Base-by-base conservation (phyloP, 805 yeast genomes). In the Candida oleophila region DNA sequence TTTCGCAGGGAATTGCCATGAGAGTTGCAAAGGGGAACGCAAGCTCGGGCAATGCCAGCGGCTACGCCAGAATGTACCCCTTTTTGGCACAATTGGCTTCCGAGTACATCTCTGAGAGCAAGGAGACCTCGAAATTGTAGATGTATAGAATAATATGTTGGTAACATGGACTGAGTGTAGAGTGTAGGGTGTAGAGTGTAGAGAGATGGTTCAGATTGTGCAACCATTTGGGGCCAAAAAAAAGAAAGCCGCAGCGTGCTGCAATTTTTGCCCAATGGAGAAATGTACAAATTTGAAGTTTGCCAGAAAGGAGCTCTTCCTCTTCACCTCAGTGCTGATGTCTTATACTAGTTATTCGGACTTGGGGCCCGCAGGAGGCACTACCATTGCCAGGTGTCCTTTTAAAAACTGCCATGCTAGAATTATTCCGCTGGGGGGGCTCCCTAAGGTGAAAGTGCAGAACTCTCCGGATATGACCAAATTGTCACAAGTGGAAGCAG, bases 1-100 rank as follows among this genome's bases (percentile, higher is more conserved):
- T 82, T 46, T 67, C 76, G 15, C 87, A 82, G 51, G 87, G 87
- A 2, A 80, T 82, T 42, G 82, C 81, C 3, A 80, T 81, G 65
- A 66, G 86, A 44, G 65, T 70, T 1, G 65, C 69, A 9, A 62
- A 69, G 43, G 85, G 85, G 9, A 74, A 72, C 33, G 84, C 85
- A 1, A 74, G 80, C 22, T 73, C 80, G 38, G 79, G 79, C 0
- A 65, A 71, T 45, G 85, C 85, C 2, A 61, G 62, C 4, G 59
- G 59, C 1, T 62, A 69, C 18, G 80, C 73, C 2, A 45, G 51
- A 2, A 54, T 70, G 37, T 72, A 71, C 51, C 65, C 64, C 15
- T 48, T 45, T 12, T 62, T 72, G 44, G 55, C 73, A 5, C 45
- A 54, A 12, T 52, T 70, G 36, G 73, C 74, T 1, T 36, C 61